phyloP scores from a whole-genome alignment of 192 early-diverging fungal genomes.

The Gonapodya sp. region DNA sequence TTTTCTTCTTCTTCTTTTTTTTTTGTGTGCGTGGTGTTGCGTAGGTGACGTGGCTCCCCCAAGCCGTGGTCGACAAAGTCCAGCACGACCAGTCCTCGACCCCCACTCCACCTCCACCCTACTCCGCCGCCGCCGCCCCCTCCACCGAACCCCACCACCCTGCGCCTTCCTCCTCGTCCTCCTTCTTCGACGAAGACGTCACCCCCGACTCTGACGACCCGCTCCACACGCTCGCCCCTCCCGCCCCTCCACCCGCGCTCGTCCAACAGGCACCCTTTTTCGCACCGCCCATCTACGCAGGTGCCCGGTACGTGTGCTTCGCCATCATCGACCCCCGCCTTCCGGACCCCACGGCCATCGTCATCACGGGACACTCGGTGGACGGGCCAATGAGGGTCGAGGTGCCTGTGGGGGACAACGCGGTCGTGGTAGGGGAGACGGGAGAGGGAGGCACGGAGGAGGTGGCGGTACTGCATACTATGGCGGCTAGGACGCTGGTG shows the following conservation, averaged over 20 bases:
- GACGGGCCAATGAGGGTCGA: conserved; percentile 31
- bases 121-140: not conserved
- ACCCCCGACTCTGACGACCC: conserved; percentile 1
- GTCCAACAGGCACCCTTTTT: conserved; percentile 27
- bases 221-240: not conserved
- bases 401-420: conserved; percentile 18
- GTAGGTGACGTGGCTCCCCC: not conserved
- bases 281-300: conserved; percentile 23
- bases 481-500: conserved; percentile 34
- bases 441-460: not conserved
- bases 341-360: conserved; percentile 20
- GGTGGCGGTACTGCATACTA: conserved; percentile 19
- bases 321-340: conserved; percentile 20
- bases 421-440: not conserved
- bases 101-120: not conserved
- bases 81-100: not conserved
- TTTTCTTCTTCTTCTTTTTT: not conserved
- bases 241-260: not conserved
- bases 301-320: conserved; percentile 27
- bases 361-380: conserved; percentile 21
- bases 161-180: not conserved
- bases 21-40: not conserved
- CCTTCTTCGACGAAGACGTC: not conserved
- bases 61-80: not conserved
- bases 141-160: not conserved